Evolutionary conservation across 371 early-diverging fungal species (phyloP).

Genomic region (Batrachochytrium dendrobatidis): DNA sequence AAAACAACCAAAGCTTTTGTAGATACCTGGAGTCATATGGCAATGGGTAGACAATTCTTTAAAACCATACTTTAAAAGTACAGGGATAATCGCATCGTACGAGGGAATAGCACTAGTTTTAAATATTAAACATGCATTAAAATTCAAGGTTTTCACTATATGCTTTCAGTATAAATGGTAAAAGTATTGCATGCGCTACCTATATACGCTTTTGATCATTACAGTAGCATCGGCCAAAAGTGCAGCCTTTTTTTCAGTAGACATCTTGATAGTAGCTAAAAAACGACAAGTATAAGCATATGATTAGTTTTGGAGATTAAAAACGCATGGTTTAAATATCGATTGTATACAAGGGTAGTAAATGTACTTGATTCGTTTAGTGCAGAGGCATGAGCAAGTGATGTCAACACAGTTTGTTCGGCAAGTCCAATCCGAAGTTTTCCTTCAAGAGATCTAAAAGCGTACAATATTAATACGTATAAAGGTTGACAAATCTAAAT

Average conservation of each 20-base stretch:
- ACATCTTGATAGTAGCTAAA: slow-evolving; percentile 34
- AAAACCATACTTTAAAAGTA: slow-evolving; percentile 69
- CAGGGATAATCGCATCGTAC: slow-evolving; percentile 84
- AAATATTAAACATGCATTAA: too few species aligned
- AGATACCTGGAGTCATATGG: slow-evolving; percentile 75
- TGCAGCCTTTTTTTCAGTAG: slow-evolving; percentile 43
- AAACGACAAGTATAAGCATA: neutral
- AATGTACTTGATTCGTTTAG: slow-evolving; percentile 23
- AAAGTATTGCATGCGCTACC: slow-evolving; percentile 52
- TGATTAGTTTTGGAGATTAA: slow-evolving; percentile 3
- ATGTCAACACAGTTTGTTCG: slow-evolving; percentile 85
- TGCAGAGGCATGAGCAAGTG: slow-evolving; percentile 77
- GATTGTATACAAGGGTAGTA: too few species aligned
- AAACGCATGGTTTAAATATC: neutral
- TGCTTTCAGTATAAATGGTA: neutral
- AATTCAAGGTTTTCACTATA: too few species aligned
- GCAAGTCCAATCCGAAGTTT: slow-evolving; percentile 96
- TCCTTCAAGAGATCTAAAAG: slow-evolving; percentile 85
- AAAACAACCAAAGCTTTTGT: neutral
- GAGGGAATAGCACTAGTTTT: slow-evolving; percentile 70
- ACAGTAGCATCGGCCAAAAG: slow-evolving; percentile 63
- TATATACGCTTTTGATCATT: slow-evolving; percentile 84
- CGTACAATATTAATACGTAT: neutral
- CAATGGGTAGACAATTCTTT: slow-evolving; percentile 60
- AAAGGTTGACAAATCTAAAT: neutral